These are phyloP conservation scores for Xerocomus amazonicus DNA, from an alignment of 1,284 basidiomycete species.

Conservation along the genomic window DNA sequence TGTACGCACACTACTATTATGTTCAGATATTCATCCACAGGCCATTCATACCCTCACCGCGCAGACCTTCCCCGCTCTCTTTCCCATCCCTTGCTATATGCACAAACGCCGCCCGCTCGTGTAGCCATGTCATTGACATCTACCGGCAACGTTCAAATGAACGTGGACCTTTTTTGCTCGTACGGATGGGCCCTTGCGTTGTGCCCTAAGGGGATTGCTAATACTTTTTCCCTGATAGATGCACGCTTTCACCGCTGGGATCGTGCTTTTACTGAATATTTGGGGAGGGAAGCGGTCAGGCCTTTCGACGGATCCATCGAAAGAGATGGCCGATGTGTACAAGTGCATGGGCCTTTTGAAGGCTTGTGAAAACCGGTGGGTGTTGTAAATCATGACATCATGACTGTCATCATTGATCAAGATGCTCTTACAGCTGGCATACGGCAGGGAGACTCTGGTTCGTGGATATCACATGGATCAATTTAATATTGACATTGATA, in stretches of 20 bases:
- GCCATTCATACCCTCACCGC: slow-evolving; percentile 73
- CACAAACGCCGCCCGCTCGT: slow-evolving; percentile 79
- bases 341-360: slow-evolving; percentile 56
- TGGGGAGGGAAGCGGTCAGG: slow-evolving; percentile 54
- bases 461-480: slow-evolving; percentile 1
- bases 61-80: slow-evolving; percentile 52
- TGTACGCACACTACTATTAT: slow-evolving; percentile 70
- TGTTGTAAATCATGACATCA: background rate
- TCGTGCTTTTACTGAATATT: slow-evolving; percentile 51
- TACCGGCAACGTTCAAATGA: slow-evolving; percentile 37
- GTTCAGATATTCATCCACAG: slow-evolving; percentile 78
- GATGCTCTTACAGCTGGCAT: slow-evolving; percentile 23
- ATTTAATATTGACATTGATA: background rate
- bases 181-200: slow-evolving; percentile 11
- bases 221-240: slow-evolving; percentile 15
- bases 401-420: background rate
- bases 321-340: slow-evolving; percentile 59
- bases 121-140: slow-evolving; percentile 66
- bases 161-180: slow-evolving; percentile 41
- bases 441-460: slow-evolving; percentile 30
- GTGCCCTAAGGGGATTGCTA: slow-evolving; percentile 13
- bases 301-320: slow-evolving; percentile 43
- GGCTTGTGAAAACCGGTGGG: slow-evolving; percentile 32
- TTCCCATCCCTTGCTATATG: slow-evolving; percentile 80
- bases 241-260: slow-evolving; percentile 44